Evolutionary conservation across 2,329 filamentous ascomycete species (phyloP), one percentile per base, ranked within the genome.

Genomic region (Pyricularia pennisetigena): DNA sequence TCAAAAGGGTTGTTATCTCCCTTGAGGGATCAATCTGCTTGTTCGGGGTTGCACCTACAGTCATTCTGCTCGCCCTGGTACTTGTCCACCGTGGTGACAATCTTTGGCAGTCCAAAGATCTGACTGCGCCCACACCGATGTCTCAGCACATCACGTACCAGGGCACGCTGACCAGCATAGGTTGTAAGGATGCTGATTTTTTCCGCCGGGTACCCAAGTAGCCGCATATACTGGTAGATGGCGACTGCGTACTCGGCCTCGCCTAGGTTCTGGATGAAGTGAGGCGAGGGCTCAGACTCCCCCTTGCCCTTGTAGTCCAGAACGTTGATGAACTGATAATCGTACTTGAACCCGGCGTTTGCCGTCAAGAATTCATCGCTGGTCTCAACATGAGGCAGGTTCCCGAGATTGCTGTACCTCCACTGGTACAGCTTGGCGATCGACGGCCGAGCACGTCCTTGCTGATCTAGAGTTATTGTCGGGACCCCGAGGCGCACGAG

Each of bases 1-100:
- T 41, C 30, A 54, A 54, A 28, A 54, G 20, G 41, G 20, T n/a
- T n/a, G 7, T 20, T 7, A n/a, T n/a, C 16, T 14, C 14, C 41
- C 20, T 54, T n/a, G 20, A n/a, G n/a, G n/a, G n/a, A n/a, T n/a
- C 41, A n/a, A 32, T 29, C 28, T 20, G 24, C 29, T 20, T 65
- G 20, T 20, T n/a, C 10, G 28, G 29, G 64, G 14, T 41, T 32
- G 57, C 68, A 87, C 91, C 84, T 84, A 95, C 92, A 98, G 75
- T 99, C 95, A 79, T 99, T 99, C 79, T 99, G 95, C 82, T 99
- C 95, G 77, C 95, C 96, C 81, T 99, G 95, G 75, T 98, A 99
- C 78, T 97, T 97, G 81, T 99, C 95, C 71, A 99, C 94, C 5
- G 96, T 99, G 3, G 92, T 94, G 30, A 99, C 92, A 67, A 91